Evolutionary conservation across 179 eudicot species (phyloP).

Genomic region (Beta lomatogona): DNA sequence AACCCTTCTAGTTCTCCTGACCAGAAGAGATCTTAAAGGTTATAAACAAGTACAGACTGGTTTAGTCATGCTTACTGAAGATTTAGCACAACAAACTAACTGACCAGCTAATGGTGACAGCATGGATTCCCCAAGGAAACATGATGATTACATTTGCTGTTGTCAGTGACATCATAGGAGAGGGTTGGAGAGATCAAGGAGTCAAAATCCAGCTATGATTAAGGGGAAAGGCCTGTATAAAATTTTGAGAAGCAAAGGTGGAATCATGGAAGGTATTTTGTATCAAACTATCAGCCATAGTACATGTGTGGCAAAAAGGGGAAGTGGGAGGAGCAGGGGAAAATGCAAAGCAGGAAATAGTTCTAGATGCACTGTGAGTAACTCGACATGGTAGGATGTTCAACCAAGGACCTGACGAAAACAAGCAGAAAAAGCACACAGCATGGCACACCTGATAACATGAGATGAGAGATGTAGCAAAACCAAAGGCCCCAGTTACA

Average conservation of each 20-base stretch:
- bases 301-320: too few relatives aligned
- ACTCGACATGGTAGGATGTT: background rate
- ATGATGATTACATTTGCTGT: background rate
- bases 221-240: background rate
- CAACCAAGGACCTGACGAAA: background rate
- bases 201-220: background rate
- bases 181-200: background rate
- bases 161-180: background rate
- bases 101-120: background rate
- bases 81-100: background rate
- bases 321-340: background rate
- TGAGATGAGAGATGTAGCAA: conserved; percentile 82
- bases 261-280: too few relatives aligned
- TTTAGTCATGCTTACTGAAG: too few relatives aligned
- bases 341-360: background rate
- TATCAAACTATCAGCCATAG: too few relatives aligned
- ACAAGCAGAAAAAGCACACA: background rate
- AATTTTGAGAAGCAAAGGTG: too few relatives aligned
- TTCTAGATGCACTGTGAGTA: background rate
- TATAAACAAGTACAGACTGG: too few relatives aligned
- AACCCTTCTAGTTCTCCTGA: too few relatives aligned
- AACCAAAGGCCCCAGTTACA: conserved; percentile 94
- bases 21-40: too few relatives aligned
- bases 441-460: conserved; percentile 80
- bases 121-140: background rate